Conservation (phyloP, 2,329 filamentous ascomycete genomes). For the Cladorrhinum sp. region DNA sequence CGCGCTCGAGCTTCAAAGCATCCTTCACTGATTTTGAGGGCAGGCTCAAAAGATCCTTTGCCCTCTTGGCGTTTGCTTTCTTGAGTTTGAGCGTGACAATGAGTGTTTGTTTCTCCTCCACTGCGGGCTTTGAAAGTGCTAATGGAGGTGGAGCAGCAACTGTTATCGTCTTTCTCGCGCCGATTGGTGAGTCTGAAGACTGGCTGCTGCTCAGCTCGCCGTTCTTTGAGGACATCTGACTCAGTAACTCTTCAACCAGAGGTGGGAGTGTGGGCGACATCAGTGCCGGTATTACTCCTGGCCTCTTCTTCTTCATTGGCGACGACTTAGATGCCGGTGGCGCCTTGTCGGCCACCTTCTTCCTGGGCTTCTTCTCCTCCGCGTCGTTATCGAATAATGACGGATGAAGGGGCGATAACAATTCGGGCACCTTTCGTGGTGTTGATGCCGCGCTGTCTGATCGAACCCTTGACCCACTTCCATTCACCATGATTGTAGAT, state of each 20-base stretch:
- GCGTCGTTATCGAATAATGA: constrained; percentile 39
- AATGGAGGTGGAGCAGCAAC: constrained; percentile 29
- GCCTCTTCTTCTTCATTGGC: constrained; percentile 38
- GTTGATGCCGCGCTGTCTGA: constrained; percentile 26
- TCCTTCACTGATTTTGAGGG: constrained; percentile 40
- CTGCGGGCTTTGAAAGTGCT: constrained; percentile 28
- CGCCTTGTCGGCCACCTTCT: constrained; percentile 28
- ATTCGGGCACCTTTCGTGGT: constrained; percentile 41
- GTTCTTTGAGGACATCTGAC: constrained; percentile 31
- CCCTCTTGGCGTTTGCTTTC: constrained; percentile 43
- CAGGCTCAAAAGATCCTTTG: constrained; percentile 47
- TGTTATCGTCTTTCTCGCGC: constrained; percentile 36
- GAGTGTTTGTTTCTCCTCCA: constrained; percentile 29
- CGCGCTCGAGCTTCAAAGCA: constrained; percentile 41
- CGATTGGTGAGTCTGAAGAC: constrained; percentile 33
- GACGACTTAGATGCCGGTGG: constrained; percentile 24
- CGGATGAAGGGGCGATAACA: constrained; percentile 52
- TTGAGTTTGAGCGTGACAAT: constrained; percentile 50
- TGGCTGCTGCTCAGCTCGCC: constrained; percentile 20
- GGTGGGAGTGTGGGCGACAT: constrained; percentile 57
- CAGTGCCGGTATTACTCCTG: constrained; percentile 45
- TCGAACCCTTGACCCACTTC: constrained; percentile 21
- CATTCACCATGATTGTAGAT: constrained; percentile 30
- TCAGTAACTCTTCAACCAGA: constrained; percentile 47
- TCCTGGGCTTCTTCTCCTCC: constrained; percentile 34